Percentiles rank a stretch among this genome's conserved stretches.
Conservation (phyloP, 2,329 filamentous ascomycete species). For the Clarireedia homoeocarpa region DNA sequence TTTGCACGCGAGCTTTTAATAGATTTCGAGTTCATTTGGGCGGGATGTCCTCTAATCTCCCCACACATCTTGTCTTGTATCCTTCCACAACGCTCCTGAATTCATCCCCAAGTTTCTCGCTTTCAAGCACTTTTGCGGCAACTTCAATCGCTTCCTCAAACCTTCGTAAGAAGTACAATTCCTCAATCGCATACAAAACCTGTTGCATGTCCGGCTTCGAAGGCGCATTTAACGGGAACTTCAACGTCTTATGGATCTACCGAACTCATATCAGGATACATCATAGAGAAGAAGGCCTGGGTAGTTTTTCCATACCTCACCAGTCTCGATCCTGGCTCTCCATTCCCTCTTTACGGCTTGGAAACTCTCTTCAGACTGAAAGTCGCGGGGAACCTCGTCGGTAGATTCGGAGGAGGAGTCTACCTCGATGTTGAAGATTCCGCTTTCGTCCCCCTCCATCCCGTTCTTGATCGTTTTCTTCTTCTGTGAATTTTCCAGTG, state of each 20-base stretch:
- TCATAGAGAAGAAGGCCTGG: not conserved
- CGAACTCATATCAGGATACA: not conserved
- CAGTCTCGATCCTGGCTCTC: slow-evolving; percentile 25
- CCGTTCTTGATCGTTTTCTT: not conserved
- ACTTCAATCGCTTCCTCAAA: slow-evolving; percentile 23
- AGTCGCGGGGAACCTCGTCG: slow-evolving; percentile 25
- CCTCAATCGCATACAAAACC: slow-evolving; percentile 29
- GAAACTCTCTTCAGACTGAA: slow-evolving; percentile 27
- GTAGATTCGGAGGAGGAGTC: slow-evolving; percentile 31
- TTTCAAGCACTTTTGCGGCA: slow-evolving; percentile 16
- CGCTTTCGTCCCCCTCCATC: not conserved
- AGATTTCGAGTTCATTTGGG: too few species aligned
- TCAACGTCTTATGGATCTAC: slow-evolving; percentile 23
- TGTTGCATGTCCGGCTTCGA: slow-evolving; percentile 26
- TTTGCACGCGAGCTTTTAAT: too few species aligned
- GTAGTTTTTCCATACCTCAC: slow-evolving; percentile 19
- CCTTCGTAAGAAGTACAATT: slow-evolving; percentile 26
- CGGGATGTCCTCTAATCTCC: not conserved
- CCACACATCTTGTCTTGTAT: slow-evolving; percentile 20
- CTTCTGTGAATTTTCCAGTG: not conserved
- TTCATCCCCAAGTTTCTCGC: slow-evolving; percentile 17
- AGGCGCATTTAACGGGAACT: slow-evolving; percentile 21
- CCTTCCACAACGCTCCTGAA: slow-evolving; percentile 19
- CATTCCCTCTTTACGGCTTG: slow-evolving; percentile 18
- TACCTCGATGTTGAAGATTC: slow-evolving; percentile 36